Evolutionary conservation across 1,139 yeast species (phyloP).

Genomic region (Lodderomyces orthopsilosis): DNA sequence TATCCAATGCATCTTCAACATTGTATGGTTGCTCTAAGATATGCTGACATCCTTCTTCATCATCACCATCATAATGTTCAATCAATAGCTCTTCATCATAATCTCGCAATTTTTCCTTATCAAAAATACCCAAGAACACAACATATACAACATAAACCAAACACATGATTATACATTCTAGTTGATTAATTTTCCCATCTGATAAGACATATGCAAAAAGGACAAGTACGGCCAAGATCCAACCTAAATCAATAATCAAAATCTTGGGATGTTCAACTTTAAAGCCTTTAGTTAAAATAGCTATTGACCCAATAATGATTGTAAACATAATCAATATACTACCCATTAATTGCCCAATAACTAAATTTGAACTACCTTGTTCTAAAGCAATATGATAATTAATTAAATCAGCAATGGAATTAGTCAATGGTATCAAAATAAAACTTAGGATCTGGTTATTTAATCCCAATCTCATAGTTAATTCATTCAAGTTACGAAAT

Average conservation of each 20-base stretch:
- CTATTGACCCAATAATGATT: conserved; percentile 35
- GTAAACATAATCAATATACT: conserved; percentile 37
- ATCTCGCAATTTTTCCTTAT: conserved; percentile 17
- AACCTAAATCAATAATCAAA: conserved; percentile 30
- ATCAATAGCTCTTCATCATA: conserved; percentile 15
- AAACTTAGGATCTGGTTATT: conserved; percentile 34
- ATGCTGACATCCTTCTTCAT: conserved; percentile 7
- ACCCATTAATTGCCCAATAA: conserved; percentile 43
- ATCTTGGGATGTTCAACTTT: conserved; percentile 19
- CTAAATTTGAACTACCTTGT: conserved; percentile 32
- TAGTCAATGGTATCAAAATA: conserved; percentile 38
- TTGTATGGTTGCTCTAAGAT: conserved; percentile 20
- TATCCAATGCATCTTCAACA: conserved; percentile 27
- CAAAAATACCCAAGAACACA: conserved; percentile 22
- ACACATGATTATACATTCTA: conserved; percentile 48
- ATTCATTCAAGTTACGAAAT: conserved; percentile 29
- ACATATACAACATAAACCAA: conserved; percentile 38
- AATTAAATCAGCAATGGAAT: conserved; percentile 40
- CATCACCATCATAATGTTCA: conserved; percentile 9
- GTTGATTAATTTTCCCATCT: conserved; percentile 48
- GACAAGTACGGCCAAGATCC: conserved; percentile 34
- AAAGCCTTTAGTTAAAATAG: conserved; percentile 26
- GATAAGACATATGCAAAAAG: conserved; percentile 42
- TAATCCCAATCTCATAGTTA: conserved; percentile 26
- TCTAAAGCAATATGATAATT: conserved; percentile 34